Conservation (phyloP, 1,284 basidiomycete genomes). For the Sphagnurus paluster region DNA sequence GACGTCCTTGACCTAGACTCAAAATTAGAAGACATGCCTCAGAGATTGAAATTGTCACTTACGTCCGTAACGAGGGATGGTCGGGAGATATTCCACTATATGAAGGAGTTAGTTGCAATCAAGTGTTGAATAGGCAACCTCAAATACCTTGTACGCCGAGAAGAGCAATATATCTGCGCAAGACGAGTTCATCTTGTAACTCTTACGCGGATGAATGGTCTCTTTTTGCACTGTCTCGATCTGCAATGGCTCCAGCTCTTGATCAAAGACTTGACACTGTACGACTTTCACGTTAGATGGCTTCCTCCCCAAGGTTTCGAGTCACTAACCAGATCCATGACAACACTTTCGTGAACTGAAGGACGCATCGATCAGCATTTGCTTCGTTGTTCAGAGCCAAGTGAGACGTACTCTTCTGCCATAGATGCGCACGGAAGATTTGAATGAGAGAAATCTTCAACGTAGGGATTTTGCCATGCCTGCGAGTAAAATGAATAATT, state of each 20-base stretch:
- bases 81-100: slow-evolving; percentile 93
- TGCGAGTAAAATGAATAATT: slow-evolving; percentile 35
- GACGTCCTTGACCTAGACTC: slow-evolving; percentile 81
- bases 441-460: slow-evolving; percentile 98
- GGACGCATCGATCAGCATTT: slow-evolving; percentile 12
- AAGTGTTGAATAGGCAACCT: not conserved
- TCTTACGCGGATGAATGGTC: slow-evolving; percentile 98
- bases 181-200: slow-evolving; percentile 99
- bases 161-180: slow-evolving; percentile 97
- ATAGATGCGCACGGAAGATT: slow-evolving; percentile 99
- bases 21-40: slow-evolving; percentile 9
- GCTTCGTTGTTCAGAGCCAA: slow-evolving; percentile 6
- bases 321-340: slow-evolving; percentile 87
- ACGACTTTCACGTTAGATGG: not conserved
- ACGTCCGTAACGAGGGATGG: slow-evolving; percentile 96
- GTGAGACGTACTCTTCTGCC: slow-evolving; percentile 94
- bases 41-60: slow-evolving; percentile 27
- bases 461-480: slow-evolving; percentile 98
- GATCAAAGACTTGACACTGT: slow-evolving; percentile 97
- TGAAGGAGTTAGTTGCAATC: slow-evolving; percentile 12
- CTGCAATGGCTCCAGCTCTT: slow-evolving; percentile 96
- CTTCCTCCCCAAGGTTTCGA: no score
- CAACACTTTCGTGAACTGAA: slow-evolving; percentile 83
- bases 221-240: slow-evolving; percentile 99
- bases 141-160: slow-evolving; percentile 86